phyloP scores from a whole-genome alignment of 257 asterid genomes.

The Nicotiana tabacum region DNA sequence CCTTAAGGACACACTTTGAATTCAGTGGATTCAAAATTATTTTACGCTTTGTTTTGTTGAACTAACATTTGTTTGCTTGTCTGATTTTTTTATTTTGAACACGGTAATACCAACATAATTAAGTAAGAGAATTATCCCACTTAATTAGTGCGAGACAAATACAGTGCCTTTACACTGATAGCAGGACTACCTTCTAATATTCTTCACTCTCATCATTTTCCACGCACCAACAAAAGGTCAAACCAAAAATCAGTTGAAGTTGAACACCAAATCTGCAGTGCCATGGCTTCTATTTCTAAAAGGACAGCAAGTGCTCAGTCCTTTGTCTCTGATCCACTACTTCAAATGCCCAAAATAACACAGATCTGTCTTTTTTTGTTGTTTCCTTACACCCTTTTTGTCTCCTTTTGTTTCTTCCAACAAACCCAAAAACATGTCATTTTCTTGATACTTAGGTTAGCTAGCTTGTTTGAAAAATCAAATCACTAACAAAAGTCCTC shows the following conservation, averaged over 20 bases:
- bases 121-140: not conserved
- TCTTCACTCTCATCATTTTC: too few species aligned
- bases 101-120: not conserved
- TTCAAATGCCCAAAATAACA: not conserved
- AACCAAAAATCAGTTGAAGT: too few species aligned
- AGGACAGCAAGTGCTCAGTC: too few species aligned
- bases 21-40: too few species aligned
- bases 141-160: not conserved
- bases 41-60: too few species aligned
- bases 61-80: too few species aligned
- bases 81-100: too few species aligned
- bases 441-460: not conserved
- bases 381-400: not conserved
- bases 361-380: slow-evolving; percentile 1
- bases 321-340: too few species aligned
- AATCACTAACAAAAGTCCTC: not conserved
- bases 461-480: not conserved
- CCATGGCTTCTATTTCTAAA: not conserved
- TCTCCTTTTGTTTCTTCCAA: not conserved
- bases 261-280: too few species aligned
- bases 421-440: not conserved
- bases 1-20: too few species aligned
- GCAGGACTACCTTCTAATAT: too few species aligned
- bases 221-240: too few species aligned
- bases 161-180: not conserved